Evolutionary conservation across 345 rosid species (phyloP).

Genomic region (Eucalyptus melliodora): DNA sequence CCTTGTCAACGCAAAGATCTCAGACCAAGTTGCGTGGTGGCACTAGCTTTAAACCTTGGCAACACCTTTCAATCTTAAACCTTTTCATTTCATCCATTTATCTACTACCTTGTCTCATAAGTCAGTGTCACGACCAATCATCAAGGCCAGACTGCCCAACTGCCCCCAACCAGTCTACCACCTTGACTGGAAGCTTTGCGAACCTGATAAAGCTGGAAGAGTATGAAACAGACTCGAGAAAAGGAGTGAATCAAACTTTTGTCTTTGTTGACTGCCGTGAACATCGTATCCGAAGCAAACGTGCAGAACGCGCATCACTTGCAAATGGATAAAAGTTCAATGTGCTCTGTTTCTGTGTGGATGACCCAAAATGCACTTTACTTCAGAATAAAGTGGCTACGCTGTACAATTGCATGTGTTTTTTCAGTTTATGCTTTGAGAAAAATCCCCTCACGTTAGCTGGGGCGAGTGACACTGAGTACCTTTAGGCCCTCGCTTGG

Average conservation of each 20-base stretch:
- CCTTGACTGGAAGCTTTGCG: not conserved
- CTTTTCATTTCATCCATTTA: not conserved
- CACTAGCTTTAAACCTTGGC: not conserved
- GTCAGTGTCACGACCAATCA: not conserved
- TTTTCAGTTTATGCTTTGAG: not conserved
- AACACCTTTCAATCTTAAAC: not conserved
- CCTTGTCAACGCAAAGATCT: too few species aligned
- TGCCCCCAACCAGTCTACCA: not conserved
- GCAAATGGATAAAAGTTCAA: not conserved
- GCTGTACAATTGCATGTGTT: not conserved
- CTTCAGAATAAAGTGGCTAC: not conserved
- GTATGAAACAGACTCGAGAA: not conserved
- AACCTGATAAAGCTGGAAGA: not conserved
- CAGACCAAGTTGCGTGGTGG: not conserved
- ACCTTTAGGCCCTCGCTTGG: too few species aligned
- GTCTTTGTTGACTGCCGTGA: not conserved
- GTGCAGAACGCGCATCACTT: not conserved
- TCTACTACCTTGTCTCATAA: not conserved
- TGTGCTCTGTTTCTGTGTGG: not conserved
- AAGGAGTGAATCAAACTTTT: too few species aligned
- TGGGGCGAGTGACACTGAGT: fast-evolving
- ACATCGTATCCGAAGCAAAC: not conserved
- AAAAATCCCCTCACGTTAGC: not conserved
- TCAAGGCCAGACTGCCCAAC: fast-evolving
- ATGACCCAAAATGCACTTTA: not conserved